Conservation (phyloP, 495 filamentous ascomycete species). For the Lasiosphaeris hirsuta region DNA sequence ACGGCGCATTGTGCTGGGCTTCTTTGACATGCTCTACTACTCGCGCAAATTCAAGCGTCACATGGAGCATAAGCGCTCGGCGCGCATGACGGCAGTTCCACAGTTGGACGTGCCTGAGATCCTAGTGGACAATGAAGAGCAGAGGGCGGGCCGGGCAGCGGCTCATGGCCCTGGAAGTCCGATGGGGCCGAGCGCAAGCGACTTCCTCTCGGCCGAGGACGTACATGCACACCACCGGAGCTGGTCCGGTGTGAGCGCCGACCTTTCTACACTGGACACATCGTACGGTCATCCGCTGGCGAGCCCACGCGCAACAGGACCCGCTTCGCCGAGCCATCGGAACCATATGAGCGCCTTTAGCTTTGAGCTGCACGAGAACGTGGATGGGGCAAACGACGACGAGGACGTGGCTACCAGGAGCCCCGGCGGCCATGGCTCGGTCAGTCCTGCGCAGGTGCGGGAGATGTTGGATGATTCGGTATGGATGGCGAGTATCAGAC, state of each 20-base stretch:
- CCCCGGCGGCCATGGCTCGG: slow-evolving; percentile 50
- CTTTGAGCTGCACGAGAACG: slow-evolving; percentile 41
- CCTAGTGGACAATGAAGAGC: slow-evolving; percentile 67
- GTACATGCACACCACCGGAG: slow-evolving; percentile 35
- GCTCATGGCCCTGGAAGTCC: slow-evolving; percentile 8
- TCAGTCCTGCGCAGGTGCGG: slow-evolving; percentile 75
- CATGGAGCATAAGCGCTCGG: slow-evolving; percentile 62
- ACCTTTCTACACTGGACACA: slow-evolving; percentile 41
- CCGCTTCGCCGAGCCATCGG: slow-evolving; percentile 26
- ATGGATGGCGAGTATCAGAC: slow-evolving; percentile 88
- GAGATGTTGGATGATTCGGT: slow-evolving; percentile 79
- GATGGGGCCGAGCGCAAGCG: slow-evolving; percentile 5
- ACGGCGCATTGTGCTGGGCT: slow-evolving; percentile 82
- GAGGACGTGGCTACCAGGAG: slow-evolving; percentile 32
- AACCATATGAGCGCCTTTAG: slow-evolving; percentile 39
- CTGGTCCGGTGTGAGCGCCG: slow-evolving; percentile 37
- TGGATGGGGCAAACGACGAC: slow-evolving; percentile 11
- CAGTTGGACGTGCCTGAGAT: slow-evolving; percentile 88
- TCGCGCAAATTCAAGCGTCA: slow-evolving; percentile 73
- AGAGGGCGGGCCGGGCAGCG: slow-evolving; percentile 20
- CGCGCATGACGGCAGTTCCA: slow-evolving; percentile 72
- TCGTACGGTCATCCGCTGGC: slow-evolving; percentile 44
- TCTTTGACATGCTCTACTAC: slow-evolving; percentile 95
- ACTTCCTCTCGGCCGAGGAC: slow-evolving; percentile 36
- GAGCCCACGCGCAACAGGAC: slow-evolving; percentile 29